Percentiles rank a stretch among this genome's conserved stretches.
These are phyloP conservation scores for Sphagnum contortum DNA, from an alignment of 225 moss, liverwort and hornwort species.

Conservation along the genomic window DNA sequence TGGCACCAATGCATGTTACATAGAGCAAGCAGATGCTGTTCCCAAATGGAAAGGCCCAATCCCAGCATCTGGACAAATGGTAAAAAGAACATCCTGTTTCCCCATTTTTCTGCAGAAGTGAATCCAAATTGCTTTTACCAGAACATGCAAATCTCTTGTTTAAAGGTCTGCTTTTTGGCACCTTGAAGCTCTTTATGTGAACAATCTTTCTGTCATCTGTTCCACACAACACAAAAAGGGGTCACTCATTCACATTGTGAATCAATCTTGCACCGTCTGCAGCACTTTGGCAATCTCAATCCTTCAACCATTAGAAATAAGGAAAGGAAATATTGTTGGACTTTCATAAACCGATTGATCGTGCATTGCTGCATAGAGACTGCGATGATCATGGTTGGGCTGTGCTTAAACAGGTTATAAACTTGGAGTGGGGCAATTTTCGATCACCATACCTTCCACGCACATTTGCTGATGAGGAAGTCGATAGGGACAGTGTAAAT, in stretches of 20 bases:
- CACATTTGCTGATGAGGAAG: slow-evolving; percentile 61
- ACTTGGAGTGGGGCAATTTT: slow-evolving; percentile 72
- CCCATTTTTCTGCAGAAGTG: background rate
- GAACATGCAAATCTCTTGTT: background rate
- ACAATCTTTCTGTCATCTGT: too few relatives aligned
- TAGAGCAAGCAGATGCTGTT: slow-evolving; percentile 77
- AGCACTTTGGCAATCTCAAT: background rate
- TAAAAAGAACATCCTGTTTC: slow-evolving; percentile 11
- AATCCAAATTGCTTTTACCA: too few relatives aligned
- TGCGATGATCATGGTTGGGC: background rate
- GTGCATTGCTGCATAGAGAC: too few relatives aligned
- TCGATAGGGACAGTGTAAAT: slow-evolving; percentile 57
- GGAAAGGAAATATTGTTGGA: background rate
- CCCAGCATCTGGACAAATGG: slow-evolving; percentile 75
- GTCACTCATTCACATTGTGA: background rate
- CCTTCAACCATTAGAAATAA: background rate
- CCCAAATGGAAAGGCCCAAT: slow-evolving; percentile 67
- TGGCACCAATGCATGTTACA: slow-evolving; percentile 98
- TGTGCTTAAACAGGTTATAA: slow-evolving; percentile 37
- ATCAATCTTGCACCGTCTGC: background rate
- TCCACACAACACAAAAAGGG: too few relatives aligned
- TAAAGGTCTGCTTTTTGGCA: background rate
- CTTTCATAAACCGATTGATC: too few relatives aligned
- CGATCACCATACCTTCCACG: slow-evolving; percentile 48
- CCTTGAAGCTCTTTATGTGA: too few relatives aligned